These are phyloP conservation scores for Lactarius psammicola DNA, from an alignment of 768 basidiomycete species.

Conservation along the genomic window DNA sequence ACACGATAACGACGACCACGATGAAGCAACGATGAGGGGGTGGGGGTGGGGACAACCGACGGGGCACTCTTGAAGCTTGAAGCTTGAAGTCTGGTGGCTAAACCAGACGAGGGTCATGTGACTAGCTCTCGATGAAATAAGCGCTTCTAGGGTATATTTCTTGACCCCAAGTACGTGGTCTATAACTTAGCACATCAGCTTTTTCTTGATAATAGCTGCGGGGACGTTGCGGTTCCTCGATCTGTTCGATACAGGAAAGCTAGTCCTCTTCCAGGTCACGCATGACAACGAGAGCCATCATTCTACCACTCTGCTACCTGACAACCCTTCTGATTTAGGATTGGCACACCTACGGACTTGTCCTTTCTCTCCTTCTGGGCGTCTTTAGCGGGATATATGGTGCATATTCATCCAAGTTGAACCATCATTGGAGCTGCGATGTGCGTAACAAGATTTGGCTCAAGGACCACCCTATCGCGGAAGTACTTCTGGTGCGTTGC, in stretches of 20 bases:
- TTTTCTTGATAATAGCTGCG: conserved; percentile 87
- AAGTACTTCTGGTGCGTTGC: conserved; percentile 74
- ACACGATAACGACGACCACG: too few relatives aligned
- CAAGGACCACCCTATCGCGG: conserved; percentile 71
- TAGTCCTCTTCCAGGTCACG: conserved; percentile 88
- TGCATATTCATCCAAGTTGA: conserved; percentile 88
- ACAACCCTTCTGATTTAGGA: conserved; percentile 51
- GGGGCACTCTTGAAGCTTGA: too few relatives aligned
- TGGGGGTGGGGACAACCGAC: too few relatives aligned
- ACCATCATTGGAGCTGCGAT: conserved; percentile 83
- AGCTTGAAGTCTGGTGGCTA: too few relatives aligned
- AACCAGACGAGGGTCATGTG: too few relatives aligned
- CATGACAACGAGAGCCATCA: conserved; percentile 56
- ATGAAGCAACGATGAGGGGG: too few relatives aligned
- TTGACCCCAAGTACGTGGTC: too few relatives aligned
- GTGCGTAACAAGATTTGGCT: conserved; percentile 83
- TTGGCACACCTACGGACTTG: conserved; percentile 88
- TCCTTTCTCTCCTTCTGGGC: conserved; percentile 83
- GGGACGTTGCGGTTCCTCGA: conserved; percentile 91
- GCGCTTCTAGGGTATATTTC: too few relatives aligned
- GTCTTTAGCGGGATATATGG: conserved; percentile 94
- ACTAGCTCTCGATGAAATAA: too few relatives aligned
- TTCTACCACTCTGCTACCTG: neutral
- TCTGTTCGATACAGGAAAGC: conserved; percentile 92
- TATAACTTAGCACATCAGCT: conserved; percentile 66